Percentiles rank a stretch among this genome's conserved stretches.
Conservation (phyloP, 1,284 basidiomycete genomes). For the Caloboletus inedulis region DNA sequence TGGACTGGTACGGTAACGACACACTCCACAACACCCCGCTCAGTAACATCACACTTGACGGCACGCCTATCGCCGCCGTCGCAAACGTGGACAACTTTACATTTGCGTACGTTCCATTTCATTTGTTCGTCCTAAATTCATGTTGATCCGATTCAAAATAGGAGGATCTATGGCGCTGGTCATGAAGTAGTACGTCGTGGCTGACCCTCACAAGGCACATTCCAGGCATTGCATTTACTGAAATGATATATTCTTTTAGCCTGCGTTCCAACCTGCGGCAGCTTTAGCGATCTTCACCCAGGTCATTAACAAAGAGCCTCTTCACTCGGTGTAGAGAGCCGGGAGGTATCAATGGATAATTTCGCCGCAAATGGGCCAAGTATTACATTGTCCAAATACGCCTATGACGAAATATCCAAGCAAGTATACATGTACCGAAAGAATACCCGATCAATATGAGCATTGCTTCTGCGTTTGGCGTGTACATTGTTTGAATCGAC, state of each 20-base stretch:
- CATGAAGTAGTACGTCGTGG: conserved; percentile 53
- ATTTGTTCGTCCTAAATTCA: not conserved
- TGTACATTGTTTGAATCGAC: conserved; percentile 80
- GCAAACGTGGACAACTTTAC: conserved; percentile 64
- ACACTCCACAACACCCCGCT: conserved; percentile 48
- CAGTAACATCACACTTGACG: conserved; percentile 56
- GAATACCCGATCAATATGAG: conserved; percentile 65
- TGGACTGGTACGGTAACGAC: conserved; percentile 61
- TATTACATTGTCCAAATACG: conserved; percentile 25
- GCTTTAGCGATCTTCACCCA: conserved; percentile 58
- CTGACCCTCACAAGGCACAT: not conserved
- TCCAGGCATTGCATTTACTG: not conserved
- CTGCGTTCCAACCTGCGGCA: conserved; percentile 56
- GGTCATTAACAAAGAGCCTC: conserved; percentile 46
- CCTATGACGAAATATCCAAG: conserved; percentile 45
- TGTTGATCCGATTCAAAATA: conserved; percentile 19
- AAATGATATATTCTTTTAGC: conserved; percentile 35
- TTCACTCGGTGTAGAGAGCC: conserved; percentile 49
- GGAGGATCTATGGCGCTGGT: conserved; percentile 52
- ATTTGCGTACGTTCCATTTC: conserved; percentile 47
- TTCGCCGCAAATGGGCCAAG: too few species aligned
- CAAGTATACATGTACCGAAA: conserved; percentile 53
- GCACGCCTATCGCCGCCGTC: conserved; percentile 50
- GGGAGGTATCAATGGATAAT: too few species aligned
- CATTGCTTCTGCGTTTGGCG: conserved; percentile 56